phyloP scores from a whole-genome alignment of 1,284 basidiomycete species.

The Irpex rosettiformis region DNA sequence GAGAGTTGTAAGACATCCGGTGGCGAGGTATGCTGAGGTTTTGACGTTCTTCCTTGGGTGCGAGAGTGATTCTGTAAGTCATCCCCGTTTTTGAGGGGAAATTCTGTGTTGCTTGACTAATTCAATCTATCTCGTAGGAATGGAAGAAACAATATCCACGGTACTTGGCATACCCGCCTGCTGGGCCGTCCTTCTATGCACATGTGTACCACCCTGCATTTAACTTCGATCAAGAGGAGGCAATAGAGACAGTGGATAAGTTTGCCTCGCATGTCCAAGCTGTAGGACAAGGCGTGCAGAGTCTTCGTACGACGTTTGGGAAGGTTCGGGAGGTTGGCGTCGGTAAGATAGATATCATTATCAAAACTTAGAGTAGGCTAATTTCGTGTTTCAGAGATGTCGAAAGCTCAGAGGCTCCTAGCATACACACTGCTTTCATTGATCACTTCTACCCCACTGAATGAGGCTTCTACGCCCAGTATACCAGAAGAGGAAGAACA shows the following conservation, averaged over 20 bases:
- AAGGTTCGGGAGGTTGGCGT: slow-evolving; percentile 61
- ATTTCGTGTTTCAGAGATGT: too few species aligned
- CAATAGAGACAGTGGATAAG: slow-evolving; percentile 48
- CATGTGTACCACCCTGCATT: slow-evolving; percentile 82
- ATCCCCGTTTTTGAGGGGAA: not conserved
- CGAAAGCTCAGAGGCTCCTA: slow-evolving; percentile 65
- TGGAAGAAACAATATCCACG: slow-evolving; percentile 66
- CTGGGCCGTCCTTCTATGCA: slow-evolving; percentile 72
- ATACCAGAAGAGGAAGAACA: slow-evolving; percentile 45
- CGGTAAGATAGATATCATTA: slow-evolving; percentile 79
- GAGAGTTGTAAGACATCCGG: slow-evolving; percentile 71
- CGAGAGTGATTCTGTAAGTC: slow-evolving; percentile 64
- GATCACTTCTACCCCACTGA: slow-evolving; percentile 63
- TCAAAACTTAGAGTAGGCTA: slow-evolving; percentile 73
- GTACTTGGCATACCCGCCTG: slow-evolving; percentile 55
- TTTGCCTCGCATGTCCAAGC: slow-evolving; percentile 66
- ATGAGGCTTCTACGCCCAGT: slow-evolving; percentile 43
- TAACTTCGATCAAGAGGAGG: slow-evolving; percentile 74
- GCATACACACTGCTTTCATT: slow-evolving; percentile 69
- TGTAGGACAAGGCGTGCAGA: slow-evolving; percentile 66
- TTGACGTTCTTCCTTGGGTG: slow-evolving; percentile 79
- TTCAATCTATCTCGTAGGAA: too few species aligned
- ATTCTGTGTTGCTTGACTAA: not conserved
- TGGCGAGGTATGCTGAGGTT: slow-evolving; percentile 75
- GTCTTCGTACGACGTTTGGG: slow-evolving; percentile 57